Conservation (phyloP, 179 eudicot genomes). For the Actinidia arguta region DNA sequence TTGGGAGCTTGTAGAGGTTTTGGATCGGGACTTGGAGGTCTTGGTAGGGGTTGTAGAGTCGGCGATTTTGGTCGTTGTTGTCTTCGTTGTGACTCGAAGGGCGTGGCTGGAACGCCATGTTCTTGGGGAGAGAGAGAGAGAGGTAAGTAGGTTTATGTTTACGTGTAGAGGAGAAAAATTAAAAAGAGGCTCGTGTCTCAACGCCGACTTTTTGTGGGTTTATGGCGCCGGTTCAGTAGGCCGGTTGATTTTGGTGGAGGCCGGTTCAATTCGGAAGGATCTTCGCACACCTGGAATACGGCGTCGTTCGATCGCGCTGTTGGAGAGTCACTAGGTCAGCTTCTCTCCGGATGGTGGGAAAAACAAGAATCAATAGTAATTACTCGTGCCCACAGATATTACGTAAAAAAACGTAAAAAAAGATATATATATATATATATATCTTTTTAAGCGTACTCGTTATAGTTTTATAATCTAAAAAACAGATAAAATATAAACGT, state of each 20-base stretch:
- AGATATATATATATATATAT: too few relatives aligned
- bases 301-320: too few relatives aligned
- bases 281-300: too few relatives aligned
- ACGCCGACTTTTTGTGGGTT: slow-evolving; percentile 1
- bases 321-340: too few relatives aligned
- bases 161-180: background rate
- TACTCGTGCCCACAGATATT: too few relatives aligned
- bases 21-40: slow-evolving; percentile 43
- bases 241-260: background rate
- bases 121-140: background rate
- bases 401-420: too few relatives aligned
- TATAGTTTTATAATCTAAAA: too few relatives aligned
- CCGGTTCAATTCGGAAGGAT: background rate
- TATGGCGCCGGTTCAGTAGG: too few relatives aligned
- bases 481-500: too few relatives aligned
- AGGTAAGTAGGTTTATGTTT: background rate
- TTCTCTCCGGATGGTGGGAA: too few relatives aligned
- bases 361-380: too few relatives aligned
- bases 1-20: slow-evolving; percentile 69
- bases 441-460: too few relatives aligned
- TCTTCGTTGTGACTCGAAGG: background rate
- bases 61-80: slow-evolving; percentile 33
- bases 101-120: slow-evolving; percentile 34
- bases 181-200: background rate
- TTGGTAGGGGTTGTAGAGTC: slow-evolving; percentile 71